Base-by-base conservation (phyloP, 257 asterid genomes). In the Penstemon davidsonii region DNA sequence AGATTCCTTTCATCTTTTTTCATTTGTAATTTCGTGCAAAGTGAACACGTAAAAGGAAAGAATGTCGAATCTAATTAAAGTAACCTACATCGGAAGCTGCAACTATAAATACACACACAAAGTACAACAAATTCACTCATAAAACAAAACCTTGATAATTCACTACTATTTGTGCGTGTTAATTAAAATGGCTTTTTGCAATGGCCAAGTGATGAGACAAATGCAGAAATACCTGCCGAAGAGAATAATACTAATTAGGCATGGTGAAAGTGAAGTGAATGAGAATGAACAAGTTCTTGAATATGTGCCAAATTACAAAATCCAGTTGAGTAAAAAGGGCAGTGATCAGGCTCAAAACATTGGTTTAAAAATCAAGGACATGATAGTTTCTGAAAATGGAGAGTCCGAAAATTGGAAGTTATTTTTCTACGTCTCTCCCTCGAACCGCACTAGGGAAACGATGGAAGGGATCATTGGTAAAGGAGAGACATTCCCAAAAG, bases 241-340 rank as follows among this genome's bases (percentile, higher is more conserved):
- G 82, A 82, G 88, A 64, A 80, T 83, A 49, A 83, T 83, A 45
- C 70, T 83, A 57, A 82, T 83, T 8, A 80, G 88, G 42, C 88
- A 83, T 18, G 86, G 88, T 5, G 86, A 83, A 47, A 80, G 78
- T 36, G 71, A 72, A 47, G 86, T 55, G 2, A 80, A 83, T 44
- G 70, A 50, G 64, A 77, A 80, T 25, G 86, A 76, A 1, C 55
- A 37, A 0, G 70, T 83, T 7, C 78, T 80, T 5, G 74, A 74
- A 36, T 46, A 51, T 55, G 69, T 76, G 1, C 83, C 88, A 0
- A 79, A 83, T 46, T 57, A 83, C 86, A 81, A 71, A 75, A 80
- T 83, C 66, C 71, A 71, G 42, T 43, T 83, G 3, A 83, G 69
- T 56, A n/a, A 73, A n/a, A 73, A 72, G 18, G 88, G 88, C 37